Percentiles rank a stretch among this genome's conserved stretches.
phyloP scores from a whole-genome alignment of 2,329 filamentous ascomycete genomes.

The Neobulgaria alba region DNA sequence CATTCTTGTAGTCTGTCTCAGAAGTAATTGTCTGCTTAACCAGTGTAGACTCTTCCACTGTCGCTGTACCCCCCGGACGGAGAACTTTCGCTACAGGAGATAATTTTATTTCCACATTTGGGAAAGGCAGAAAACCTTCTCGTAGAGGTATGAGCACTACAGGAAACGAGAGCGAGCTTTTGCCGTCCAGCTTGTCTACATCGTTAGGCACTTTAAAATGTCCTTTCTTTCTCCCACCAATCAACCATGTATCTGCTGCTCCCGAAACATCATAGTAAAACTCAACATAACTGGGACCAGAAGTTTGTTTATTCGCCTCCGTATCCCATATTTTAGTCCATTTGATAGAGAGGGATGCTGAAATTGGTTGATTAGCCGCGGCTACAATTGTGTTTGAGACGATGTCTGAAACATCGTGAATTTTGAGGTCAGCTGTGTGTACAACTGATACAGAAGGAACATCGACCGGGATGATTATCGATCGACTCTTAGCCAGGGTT shows the following conservation, averaged over 20 bases:
- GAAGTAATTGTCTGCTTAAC: conserved; percentile 38
- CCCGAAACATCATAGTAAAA: conserved; percentile 79
- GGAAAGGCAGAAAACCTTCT: conserved; percentile 69
- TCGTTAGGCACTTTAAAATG: conserved; percentile 56
- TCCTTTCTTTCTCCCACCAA: conserved; percentile 72
- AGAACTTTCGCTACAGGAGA: conserved; percentile 31
- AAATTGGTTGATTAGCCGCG: conserved; percentile 55
- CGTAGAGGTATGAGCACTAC: conserved; percentile 74
- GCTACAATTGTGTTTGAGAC: conserved; percentile 32
- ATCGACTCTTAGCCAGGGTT: conserved; percentile 38
- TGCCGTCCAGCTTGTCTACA: conserved; percentile 29
- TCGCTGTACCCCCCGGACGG: conserved; percentile 12
- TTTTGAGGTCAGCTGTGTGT: conserved; percentile 63
- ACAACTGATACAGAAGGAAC: conserved; percentile 77
- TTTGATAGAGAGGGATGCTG: conserved; percentile 51
- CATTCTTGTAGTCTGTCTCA: conserved; percentile 73
- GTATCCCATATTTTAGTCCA: conserved; percentile 59
- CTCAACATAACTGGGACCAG: conserved; percentile 42
- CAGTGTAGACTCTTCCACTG: conserved; percentile 6
- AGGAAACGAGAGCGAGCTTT: conserved; percentile 43
- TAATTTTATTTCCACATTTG: conserved; percentile 68
- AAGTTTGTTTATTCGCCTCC: conserved; percentile 18
- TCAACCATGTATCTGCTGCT: conserved; percentile 68
- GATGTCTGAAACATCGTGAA: conserved; percentile 32
- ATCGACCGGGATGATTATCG: conserved; percentile 82